Conservation (phyloP, 2,329 filamentous ascomycete genomes). For the Apiospora marii region DNA sequence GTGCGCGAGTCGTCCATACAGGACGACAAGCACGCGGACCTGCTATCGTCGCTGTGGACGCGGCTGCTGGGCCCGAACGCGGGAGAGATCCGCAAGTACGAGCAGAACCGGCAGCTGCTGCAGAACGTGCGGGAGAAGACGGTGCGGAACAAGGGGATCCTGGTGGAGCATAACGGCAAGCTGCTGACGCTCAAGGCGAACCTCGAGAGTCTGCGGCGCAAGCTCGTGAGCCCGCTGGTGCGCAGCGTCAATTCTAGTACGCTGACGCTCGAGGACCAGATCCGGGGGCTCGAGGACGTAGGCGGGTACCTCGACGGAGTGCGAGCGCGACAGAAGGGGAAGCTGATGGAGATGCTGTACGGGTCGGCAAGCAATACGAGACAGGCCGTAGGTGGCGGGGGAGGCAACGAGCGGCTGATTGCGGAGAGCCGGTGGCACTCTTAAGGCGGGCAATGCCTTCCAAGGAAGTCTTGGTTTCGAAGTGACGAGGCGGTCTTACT, state of each 20-base stretch:
- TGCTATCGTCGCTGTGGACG: conserved; percentile 86
- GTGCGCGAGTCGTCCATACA: conserved; percentile 84
- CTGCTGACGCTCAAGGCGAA: conserved; percentile 86
- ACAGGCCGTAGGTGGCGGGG: conserved; percentile 31
- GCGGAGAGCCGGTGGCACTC: conserved; percentile 34
- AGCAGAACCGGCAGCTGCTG: conserved; percentile 85
- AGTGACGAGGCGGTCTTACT: neutral
- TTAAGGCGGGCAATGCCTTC: neutral
- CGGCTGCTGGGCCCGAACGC: conserved; percentile 81
- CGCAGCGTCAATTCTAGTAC: conserved; percentile 72
- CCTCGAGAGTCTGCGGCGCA: conserved; percentile 82
- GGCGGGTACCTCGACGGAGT: conserved; percentile 80
- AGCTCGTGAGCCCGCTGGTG: conserved; percentile 85
- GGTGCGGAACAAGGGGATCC: conserved; percentile 83
- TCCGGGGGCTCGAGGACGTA: conserved; percentile 81
- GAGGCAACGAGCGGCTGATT: conserved; percentile 43
- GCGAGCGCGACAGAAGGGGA: conserved; percentile 80
- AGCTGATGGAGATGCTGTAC: conserved; percentile 82
- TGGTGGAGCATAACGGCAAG: conserved; percentile 86
- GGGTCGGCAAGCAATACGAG: conserved; percentile 48
- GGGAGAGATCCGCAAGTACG: conserved; percentile 83
- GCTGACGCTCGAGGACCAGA: conserved; percentile 83
- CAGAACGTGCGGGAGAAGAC: conserved; percentile 82
- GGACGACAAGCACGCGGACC: conserved; percentile 80
- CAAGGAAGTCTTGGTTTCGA: neutral